Evolutionary conservation across 805 yeast species (phyloP).

Genomic region (Sugiyamaella marilandica): DNA sequence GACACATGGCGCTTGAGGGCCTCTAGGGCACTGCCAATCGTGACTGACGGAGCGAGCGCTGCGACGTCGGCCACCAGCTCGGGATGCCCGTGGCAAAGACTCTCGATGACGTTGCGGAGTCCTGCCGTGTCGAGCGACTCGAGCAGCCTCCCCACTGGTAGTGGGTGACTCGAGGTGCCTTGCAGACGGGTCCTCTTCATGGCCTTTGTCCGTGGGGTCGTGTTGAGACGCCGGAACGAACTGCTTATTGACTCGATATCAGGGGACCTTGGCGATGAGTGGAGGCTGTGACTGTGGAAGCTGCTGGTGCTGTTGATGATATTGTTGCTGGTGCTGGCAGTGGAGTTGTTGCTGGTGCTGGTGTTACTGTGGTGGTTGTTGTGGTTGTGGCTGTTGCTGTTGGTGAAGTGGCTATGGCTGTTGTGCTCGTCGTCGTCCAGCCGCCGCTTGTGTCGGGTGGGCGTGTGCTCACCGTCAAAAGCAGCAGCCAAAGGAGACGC

Average conservation of each 20-base stretch:
- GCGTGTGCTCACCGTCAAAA: neutral
- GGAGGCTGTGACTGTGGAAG: neutral
- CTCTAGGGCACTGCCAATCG: slow-evolving; percentile 47
- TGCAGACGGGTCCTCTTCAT: slow-evolving; percentile 8
- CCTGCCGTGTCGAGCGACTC: slow-evolving; percentile 61
- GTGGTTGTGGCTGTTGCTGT: neutral
- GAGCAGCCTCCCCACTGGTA: slow-evolving; percentile 59
- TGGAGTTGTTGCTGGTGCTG: slow-evolving; percentile 15
- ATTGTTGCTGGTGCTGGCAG: slow-evolving; percentile 10
- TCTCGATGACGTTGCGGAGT: slow-evolving; percentile 48
- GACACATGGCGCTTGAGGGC: slow-evolving; percentile 45
- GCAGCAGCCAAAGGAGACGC: neutral
- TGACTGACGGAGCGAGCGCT: slow-evolving; percentile 52
- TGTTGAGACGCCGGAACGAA: slow-evolving; percentile 1
- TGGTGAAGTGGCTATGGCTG: slow-evolving; percentile 31
- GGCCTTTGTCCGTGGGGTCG: slow-evolving; percentile 5
- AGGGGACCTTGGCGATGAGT: neutral
- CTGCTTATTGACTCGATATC: slow-evolving; percentile 7
- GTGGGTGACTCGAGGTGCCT: slow-evolving; percentile 43
- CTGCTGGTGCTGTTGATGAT: neutral
- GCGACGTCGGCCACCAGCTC: slow-evolving; percentile 51
- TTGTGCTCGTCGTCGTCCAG: slow-evolving; percentile 11
- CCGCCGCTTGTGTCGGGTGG: neutral
- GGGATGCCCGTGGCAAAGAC: slow-evolving; percentile 57
- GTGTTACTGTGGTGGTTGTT: neutral